phyloP scores from a whole-genome alignment of 768 basidiomycete species.

The Collybiopsis luxurians region DNA sequence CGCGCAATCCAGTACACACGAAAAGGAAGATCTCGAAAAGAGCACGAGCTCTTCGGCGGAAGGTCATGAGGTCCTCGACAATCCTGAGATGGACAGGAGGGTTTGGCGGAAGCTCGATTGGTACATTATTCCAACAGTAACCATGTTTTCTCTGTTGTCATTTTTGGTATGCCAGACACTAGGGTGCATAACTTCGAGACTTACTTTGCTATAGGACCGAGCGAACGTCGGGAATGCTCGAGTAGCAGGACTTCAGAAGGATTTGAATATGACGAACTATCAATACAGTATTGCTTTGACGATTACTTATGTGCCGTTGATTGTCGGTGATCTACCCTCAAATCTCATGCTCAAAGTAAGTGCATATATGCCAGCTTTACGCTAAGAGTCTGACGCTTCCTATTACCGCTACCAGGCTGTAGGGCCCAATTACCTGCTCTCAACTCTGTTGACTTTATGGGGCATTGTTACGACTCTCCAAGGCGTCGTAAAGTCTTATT shows the following conservation, averaged over 20 bases:
- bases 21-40: too few species aligned
- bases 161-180: slow-evolving; percentile 41
- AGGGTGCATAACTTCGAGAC: not conserved
- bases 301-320: slow-evolving; percentile 52
- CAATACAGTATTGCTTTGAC: slow-evolving; percentile 51
- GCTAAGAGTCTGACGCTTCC: not conserved
- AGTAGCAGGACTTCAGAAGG: slow-evolving; percentile 55
- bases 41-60: not conserved
- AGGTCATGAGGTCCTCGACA: not conserved
- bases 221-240: slow-evolving; percentile 58
- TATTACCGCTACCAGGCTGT: slow-evolving; percentile 30
- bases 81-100: slow-evolving; percentile 16
- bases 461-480: slow-evolving; percentile 62
- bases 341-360: slow-evolving; percentile 55
- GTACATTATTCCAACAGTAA: slow-evolving; percentile 31
- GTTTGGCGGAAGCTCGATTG: slow-evolving; percentile 36
- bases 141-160: slow-evolving; percentile 38
- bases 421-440: slow-evolving; percentile 55
- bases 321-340: slow-evolving; percentile 57
- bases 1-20: too few species aligned
- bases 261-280: slow-evolving; percentile 46
- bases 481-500: slow-evolving; percentile 49
- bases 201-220: slow-evolving; percentile 34
- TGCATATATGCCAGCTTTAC: too few species aligned
- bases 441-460: slow-evolving; percentile 63